Evolutionary conservation across 2,329 filamentous ascomycete species (phyloP), one percentile per base, ranked within the genome.

Genomic region (Pseudogymnoascus sp.): DNA sequence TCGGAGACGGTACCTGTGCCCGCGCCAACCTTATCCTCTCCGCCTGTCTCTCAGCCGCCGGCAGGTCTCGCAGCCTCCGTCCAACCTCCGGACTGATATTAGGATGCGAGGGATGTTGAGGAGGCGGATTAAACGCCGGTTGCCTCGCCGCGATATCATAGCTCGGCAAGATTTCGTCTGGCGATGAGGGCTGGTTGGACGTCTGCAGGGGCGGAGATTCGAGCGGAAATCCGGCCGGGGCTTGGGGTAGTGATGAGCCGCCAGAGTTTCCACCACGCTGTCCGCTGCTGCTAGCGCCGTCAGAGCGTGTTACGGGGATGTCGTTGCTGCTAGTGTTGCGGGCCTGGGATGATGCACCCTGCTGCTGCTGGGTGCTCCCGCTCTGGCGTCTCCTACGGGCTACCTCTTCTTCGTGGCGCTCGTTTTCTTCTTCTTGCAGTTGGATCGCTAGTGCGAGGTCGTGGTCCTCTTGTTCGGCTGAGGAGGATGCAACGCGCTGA

Each of bases 381-480:
- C 85, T 86, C 72, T 92, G 87, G n/a, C 85, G 80, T 9, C 81
- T 79, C 6, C 87, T 81, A 1, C 87, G 83, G 8, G 83, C 84
- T 59, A 86, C 82, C 59, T 85, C 81, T 5, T 71, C 68, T n/a
- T 84, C 83, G 66, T 92, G 85, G 12, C 86, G 83, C 69, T 91
- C 87, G 66, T 97, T 91, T 74, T 97, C 93, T 72, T 96, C 92
- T 70, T 97, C 95, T 73, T 97, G 93, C 1, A 97, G 82, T 71
- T 97, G 95, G 5, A 99, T 80, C 0, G 93, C 93, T 2, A 97
- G 81, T 0, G 95, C 95, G 31, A 97, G 77, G 65, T 95, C 90
- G 61, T 83, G 87, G 69, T 97, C 93, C 75, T 97, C 86, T 78
- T 96, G 83, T 76, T 88, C 81, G 66, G 80, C 76, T 21, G 60